Evolutionary conservation across 148 eudicot species (phyloP), one percentile per base, ranked within the genome.

Genomic region (Salicornia ramosissima): DNA sequence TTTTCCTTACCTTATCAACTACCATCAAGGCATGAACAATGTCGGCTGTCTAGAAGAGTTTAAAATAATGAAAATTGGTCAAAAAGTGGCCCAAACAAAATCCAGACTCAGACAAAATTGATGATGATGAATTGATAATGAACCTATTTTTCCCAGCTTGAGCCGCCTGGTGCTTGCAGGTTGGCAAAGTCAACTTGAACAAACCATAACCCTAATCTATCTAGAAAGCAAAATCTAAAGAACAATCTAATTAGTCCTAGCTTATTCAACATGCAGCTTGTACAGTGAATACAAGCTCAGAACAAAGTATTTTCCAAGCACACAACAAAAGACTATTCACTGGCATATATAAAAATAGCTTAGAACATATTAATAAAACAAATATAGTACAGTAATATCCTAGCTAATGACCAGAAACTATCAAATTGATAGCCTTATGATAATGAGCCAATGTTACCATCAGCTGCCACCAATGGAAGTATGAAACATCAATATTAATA

Each of bases 41-140:
- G 75, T 67, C 76, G 76, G 65, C 76, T 29, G 57, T 71, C 76
- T 66, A 77, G 75, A 77, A 75, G 25, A 42, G 59, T 15, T 70
- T 52, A 59, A 58, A 62, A 24, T 54, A 29, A 24, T 69, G 33
- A 45, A 22, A 31, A 11, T n/a, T 43, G 71, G 67, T 66, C 79
- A 70, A 71, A 76, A 2, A 34, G 56, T 61, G 8, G 19, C 43
- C 4, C 64, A 55, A 19, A 42, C 64, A 30, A 66, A 13, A 31
- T 45, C 39, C 42, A 56, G n/a, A 39, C 36, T 24, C 11, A 11
- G 58, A 64, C 76, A 73, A 65, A 55, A 1, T 39, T 65, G 42
- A 26, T 30, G 57, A 30, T 60, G 5, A 31, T 39, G 2, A 36
- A 36, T 29, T 21, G 2, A 28, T 57, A 4, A 19, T 9, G 7